Percentiles rank a stretch among this genome's conserved stretches.
These are phyloP conservation scores for Globisporangium recalcitrans DNA, from an alignment of 352 stramenopile species.

Conservation along the genomic window DNA sequence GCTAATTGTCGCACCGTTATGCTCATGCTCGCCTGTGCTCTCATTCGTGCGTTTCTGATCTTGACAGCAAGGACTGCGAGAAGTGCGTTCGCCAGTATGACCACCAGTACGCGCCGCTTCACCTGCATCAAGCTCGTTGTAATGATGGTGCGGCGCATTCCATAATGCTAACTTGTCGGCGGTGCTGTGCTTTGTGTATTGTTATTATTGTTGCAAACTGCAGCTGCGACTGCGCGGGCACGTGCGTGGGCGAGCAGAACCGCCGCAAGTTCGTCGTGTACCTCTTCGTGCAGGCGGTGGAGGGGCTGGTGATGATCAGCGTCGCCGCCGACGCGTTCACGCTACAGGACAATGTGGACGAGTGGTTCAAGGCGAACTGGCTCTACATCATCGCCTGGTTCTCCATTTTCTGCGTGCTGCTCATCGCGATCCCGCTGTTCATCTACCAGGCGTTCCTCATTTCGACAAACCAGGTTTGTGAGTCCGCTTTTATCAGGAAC, in stretches of 20 bases:
- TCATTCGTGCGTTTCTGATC: neutral
- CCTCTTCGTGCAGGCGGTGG: slow-evolving; percentile 51
- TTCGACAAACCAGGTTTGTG: slow-evolving; percentile 49
- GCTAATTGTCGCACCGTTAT: neutral
- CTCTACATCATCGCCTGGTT: slow-evolving; percentile 62
- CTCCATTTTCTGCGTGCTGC: slow-evolving; percentile 46
- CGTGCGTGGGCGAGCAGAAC: slow-evolving; percentile 68
- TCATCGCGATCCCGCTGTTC: slow-evolving; percentile 56
- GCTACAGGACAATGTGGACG: slow-evolving; percentile 48
- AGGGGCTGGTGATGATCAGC: slow-evolving; percentile 41
- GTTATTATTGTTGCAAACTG: neutral
- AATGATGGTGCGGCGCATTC: too few relatives aligned
- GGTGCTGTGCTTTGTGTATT: neutral
- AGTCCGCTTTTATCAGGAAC: neutral
- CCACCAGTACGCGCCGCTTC: slow-evolving; percentile 50
- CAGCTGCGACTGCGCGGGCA: slow-evolving; percentile 76
- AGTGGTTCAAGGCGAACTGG: slow-evolving; percentile 71
- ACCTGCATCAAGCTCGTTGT: neutral
- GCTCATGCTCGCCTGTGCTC: slow-evolving; percentile 7
- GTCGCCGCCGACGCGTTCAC: slow-evolving; percentile 49
- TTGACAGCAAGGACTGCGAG: slow-evolving; percentile 60
- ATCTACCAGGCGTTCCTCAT: slow-evolving; percentile 69
- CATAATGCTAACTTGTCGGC: slow-evolving; percentile 1
- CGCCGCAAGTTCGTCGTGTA: slow-evolving; percentile 63
- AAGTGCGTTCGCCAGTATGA: slow-evolving; percentile 75